These are phyloP conservation scores for Boletus sp. DNA, from an alignment of 768 basidiomycete species.

Conservation along the genomic window DNA sequence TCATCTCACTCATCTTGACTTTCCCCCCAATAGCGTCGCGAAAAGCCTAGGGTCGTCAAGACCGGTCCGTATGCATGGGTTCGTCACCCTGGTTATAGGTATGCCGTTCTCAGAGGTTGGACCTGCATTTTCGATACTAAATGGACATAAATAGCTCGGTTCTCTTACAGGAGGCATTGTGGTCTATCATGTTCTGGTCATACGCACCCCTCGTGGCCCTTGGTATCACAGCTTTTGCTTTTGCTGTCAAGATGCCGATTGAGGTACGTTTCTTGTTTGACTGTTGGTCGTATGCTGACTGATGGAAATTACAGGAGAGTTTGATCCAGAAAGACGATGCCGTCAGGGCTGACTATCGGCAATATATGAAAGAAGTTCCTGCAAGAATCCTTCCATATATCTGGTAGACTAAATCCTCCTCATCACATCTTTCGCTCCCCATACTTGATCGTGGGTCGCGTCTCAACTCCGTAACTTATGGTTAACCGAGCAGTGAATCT, in stretches of 20 bases:
- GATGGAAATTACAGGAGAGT: conserved; percentile 19
- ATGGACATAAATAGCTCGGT: conserved; percentile 4
- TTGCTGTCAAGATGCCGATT: conserved; percentile 34
- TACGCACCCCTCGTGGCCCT: conserved; percentile 26
- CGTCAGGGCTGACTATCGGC: conserved; percentile 25
- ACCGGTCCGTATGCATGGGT: conserved; percentile 35
- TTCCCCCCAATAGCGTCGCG: conserved; percentile 20
- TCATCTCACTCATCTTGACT: not conserved
- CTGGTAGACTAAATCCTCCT: conserved; percentile 12
- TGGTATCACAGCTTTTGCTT: conserved; percentile 13
- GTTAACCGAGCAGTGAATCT: not conserved
- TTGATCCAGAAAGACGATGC: conserved; percentile 24
- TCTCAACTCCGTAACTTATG: not conserved
- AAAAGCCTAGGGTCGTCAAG: conserved; percentile 31
- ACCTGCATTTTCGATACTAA: not conserved
- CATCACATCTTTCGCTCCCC: not conserved
- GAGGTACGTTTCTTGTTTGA: conserved; percentile 18
- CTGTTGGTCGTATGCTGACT: not conserved
- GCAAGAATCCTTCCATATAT: conserved; percentile 27
- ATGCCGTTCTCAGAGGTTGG: not conserved
- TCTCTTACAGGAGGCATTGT: conserved; percentile 20
- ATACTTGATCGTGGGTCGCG: not conserved
- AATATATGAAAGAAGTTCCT: conserved; percentile 29
- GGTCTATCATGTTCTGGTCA: conserved; percentile 33
- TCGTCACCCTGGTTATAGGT: conserved; percentile 35